Conservation (phyloP, 2,329 filamentous ascomycete species). For the Cryoendolithus antarcticus region DNA sequence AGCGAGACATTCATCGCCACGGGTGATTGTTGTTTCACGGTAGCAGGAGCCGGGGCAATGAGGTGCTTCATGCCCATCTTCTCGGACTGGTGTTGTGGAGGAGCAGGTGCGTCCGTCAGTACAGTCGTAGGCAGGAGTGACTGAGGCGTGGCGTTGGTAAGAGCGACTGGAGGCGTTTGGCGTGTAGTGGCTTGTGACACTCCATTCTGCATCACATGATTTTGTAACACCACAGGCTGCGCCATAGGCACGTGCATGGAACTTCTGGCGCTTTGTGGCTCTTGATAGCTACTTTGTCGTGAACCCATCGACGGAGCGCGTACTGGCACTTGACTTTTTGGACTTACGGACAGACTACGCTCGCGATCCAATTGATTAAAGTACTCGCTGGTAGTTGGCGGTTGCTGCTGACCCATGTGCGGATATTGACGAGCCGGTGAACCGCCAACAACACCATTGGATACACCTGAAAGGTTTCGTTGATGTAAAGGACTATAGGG, state of each 20-base stretch:
- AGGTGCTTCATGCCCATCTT: conserved; percentile 20
- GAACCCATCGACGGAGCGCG: conserved; percentile 18
- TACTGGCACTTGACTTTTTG: conserved; percentile 46
- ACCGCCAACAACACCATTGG: conserved; percentile 16
- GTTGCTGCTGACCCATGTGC: conserved; percentile 18
- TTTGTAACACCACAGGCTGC: conserved; percentile 11
- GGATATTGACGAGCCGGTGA: conserved; percentile 19
- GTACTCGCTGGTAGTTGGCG: conserved; percentile 20
- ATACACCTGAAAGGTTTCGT: conserved; percentile 20
- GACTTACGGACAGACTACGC: conserved; percentile 62
- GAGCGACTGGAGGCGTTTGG: conserved; percentile 3
- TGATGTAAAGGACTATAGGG: conserved; percentile 20
- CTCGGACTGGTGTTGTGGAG: conserved; percentile 13
- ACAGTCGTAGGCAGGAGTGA: too few relatives aligned
- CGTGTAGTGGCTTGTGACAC: conserved; percentile 7
- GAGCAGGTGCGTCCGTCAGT: background rate
- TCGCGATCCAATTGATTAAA: conserved; percentile 52
- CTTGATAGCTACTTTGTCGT: conserved; percentile 22
- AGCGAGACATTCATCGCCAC: too few relatives aligned
- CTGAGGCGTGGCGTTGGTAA: too few relatives aligned
- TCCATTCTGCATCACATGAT: conserved; percentile 10
- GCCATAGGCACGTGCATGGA: conserved; percentile 14
- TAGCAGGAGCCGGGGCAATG: conserved; percentile 12
- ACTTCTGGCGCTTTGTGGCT: conserved; percentile 15
- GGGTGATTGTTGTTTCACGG: too few relatives aligned